Base-by-base conservation (phyloP, 805 yeast species). In the Metschnikowia lachancei region DNA sequence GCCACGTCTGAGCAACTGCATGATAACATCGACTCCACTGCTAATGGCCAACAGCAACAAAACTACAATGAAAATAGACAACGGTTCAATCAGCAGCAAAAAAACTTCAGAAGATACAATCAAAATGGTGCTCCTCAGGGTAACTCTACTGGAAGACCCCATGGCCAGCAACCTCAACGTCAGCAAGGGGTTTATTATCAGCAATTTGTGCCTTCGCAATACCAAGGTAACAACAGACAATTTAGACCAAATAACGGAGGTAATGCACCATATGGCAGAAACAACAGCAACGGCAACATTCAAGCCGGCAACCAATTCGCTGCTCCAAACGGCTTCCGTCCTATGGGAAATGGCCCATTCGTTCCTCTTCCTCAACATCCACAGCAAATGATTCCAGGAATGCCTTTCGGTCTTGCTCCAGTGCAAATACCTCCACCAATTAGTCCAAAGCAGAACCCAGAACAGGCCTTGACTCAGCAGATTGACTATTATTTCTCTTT, bases 401-500 rank as follows among this genome's bases (percentile, higher is more conserved):
- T 55, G 40, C 58, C 57, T 6, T 55, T 36, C 29, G 55, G 52
- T 18, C 49, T 56, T 19, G 38, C 53, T 35, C 59, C 59, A n/a
- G 52, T 55, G 28, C 68, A 62, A 46, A 67, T 70, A 20, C 76
- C 77, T 16, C 77, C 77, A 19, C 76, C 77, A 44, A 72, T 72
- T 52, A 69, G 75, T 39, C 75, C 76, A 17, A 69, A 72, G 56
- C 76, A 72, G 56, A 71, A 70, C 49, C 77, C 76, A 26, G 65
- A 63, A 49, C 66, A 66, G 53, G 77, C 77, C 31, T 72, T 72
- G 55, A 63, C 58, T 52, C 65, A 69, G 49, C 98, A 91, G 73
- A 72, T 92, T 43, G 94, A 88, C 62, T 94, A 94, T 73, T 94
- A 94, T 67, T 87, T 94, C 70, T 84, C 95, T 26, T 74, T 83